These are phyloP conservation scores for Calocybe gangraenosa DNA, from an alignment of 768 basidiomycete species.

Conservation along the genomic window DNA sequence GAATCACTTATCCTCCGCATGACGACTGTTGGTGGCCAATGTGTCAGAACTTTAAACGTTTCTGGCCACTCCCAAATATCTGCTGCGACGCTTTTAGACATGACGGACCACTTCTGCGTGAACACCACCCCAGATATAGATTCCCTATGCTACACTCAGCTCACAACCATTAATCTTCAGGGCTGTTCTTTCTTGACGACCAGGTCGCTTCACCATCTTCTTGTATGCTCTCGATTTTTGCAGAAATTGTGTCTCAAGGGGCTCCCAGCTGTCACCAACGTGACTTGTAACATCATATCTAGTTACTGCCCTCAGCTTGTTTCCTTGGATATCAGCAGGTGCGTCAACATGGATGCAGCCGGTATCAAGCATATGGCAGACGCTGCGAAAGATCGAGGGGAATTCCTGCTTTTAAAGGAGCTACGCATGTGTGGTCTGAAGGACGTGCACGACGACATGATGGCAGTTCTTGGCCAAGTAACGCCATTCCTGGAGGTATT, in stretches of 20 bases:
- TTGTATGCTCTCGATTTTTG: slow-evolving; percentile 60
- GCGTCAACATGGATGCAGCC: slow-evolving; percentile 59
- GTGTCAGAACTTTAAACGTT: slow-evolving; percentile 58
- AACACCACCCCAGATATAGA: slow-evolving; percentile 27
- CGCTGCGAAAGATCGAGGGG: slow-evolving; percentile 40
- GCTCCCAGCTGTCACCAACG: slow-evolving; percentile 63
- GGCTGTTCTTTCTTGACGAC: slow-evolving; percentile 69
- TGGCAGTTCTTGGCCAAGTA: slow-evolving; percentile 63
- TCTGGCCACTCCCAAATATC: slow-evolving; percentile 54
- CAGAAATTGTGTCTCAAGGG: slow-evolving; percentile 62
- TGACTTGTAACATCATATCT: slow-evolving; percentile 67
- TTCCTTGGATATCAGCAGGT: slow-evolving; percentile 68
- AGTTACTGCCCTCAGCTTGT: slow-evolving; percentile 52
- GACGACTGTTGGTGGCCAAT: slow-evolving; percentile 53
- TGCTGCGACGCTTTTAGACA: slow-evolving; percentile 43
- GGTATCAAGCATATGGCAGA: slow-evolving; percentile 51
- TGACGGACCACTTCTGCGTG: slow-evolving; percentile 53
- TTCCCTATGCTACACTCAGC: slow-evolving; percentile 51
- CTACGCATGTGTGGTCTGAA: slow-evolving; percentile 68
- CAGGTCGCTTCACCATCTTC: slow-evolving; percentile 63
- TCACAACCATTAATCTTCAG: slow-evolving; percentile 66
- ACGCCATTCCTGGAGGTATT: slow-evolving; percentile 74
- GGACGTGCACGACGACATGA: slow-evolving; percentile 51
- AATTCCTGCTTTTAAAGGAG: slow-evolving; percentile 51
- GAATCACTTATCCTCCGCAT: slow-evolving; percentile 48